A percentile compares a stretch with the other conserved stretches of the same genome.
These are phyloP conservation scores for Blastobotrys mokoenaii DNA, from an alignment of 805 yeast genomes.

Conservation along the genomic window DNA sequence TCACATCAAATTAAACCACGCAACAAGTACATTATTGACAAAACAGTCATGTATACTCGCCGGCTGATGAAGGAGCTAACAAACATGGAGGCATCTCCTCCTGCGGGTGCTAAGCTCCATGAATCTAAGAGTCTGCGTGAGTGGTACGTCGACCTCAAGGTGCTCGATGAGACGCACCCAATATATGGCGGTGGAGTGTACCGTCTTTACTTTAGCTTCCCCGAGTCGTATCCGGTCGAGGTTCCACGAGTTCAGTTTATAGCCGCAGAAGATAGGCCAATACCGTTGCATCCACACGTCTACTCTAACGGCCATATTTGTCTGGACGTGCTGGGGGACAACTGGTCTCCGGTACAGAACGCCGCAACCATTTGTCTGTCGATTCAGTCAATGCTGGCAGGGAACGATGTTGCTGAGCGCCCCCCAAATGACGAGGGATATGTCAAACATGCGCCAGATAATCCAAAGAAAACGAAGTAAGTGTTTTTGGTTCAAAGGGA, in stretches of 20 bases:
- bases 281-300: constrained; percentile 69
- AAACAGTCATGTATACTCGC: constrained; percentile 1
- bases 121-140: constrained; percentile 29
- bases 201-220: constrained; percentile 37
- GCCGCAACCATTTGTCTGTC: constrained; percentile 35
- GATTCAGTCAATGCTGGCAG: constrained; percentile 54
- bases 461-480: constrained; percentile 38
- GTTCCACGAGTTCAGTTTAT: constrained; percentile 52
- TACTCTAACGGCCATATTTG: constrained; percentile 78
- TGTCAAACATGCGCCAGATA: constrained; percentile 43
- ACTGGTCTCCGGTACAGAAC: constrained; percentile 59
- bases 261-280: constrained; percentile 20
- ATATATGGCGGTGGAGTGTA: constrained; percentile 33
- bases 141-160: constrained; percentile 34
- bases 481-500: constrained; percentile 15
- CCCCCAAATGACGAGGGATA: constrained; percentile 53
- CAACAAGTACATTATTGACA: background rate
- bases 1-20: background rate
- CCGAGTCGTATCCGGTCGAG: constrained; percentile 45
- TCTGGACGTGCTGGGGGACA: constrained; percentile 51
- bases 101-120: constrained; percentile 15
- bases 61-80: constrained; percentile 15
- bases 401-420: constrained; percentile 37
- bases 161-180: constrained; percentile 27
- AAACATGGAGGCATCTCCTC: constrained; percentile 9